Evolutionary conservation across 768 basidiomycete species (phyloP).

Genomic region (Mycena metata): DNA sequence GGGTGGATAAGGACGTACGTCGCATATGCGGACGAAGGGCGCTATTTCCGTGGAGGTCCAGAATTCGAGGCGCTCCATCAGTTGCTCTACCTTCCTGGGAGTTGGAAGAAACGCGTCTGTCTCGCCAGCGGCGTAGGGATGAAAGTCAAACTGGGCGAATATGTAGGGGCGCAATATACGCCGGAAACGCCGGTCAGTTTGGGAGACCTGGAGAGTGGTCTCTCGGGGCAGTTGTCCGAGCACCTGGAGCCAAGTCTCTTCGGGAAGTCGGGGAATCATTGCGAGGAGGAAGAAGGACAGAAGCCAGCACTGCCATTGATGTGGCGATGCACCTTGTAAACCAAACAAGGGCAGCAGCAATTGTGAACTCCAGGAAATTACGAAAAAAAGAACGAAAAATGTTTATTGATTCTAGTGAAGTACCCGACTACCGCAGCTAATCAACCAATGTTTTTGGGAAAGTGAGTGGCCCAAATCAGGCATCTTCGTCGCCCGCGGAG

Average conservation of each 20-base stretch:
- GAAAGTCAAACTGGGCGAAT: neutral
- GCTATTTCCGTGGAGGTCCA: neutral
- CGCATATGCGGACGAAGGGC: neutral
- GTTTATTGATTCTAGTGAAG: no score
- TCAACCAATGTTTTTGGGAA: neutral
- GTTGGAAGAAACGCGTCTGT: neutral
- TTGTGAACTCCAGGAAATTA: no score
- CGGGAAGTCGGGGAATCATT: neutral
- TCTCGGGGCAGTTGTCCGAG: neutral
- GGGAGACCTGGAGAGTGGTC: neutral
- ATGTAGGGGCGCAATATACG: neutral
- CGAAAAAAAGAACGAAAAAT: no score
- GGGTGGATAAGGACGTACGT: no score
- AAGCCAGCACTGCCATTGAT: no score
- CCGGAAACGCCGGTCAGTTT: neutral
- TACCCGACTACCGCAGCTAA: no score
- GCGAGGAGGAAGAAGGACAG: no score
- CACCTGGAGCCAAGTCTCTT: neutral
- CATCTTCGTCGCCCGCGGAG: neutral
- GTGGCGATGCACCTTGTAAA: no score
- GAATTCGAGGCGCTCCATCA: neutral
- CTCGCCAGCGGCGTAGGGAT: neutral
- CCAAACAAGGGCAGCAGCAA: no score
- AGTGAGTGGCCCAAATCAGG: neutral
- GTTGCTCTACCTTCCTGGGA: neutral